These are phyloP conservation scores for Sodiomyces alkalinus DNA, from an alignment of 2,329 filamentous ascomycete species.

Conservation along the genomic window DNA sequence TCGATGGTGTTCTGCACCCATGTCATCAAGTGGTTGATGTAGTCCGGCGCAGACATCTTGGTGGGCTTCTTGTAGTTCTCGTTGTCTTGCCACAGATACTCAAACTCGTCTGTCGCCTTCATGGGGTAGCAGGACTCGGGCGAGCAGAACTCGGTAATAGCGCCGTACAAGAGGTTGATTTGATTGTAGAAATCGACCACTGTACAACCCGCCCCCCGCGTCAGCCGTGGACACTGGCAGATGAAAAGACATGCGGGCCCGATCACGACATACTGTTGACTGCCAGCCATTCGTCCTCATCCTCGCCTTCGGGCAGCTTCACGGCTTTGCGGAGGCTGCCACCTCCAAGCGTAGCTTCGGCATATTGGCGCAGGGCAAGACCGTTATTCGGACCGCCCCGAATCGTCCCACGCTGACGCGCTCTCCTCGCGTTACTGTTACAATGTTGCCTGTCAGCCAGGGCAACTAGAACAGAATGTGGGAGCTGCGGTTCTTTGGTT, in stretches of 20 bases:
- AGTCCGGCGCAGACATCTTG: constrained; percentile 93
- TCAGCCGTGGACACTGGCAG: constrained; percentile 11
- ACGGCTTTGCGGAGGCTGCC: constrained; percentile 93
- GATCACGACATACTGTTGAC: constrained; percentile 61
- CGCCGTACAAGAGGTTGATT: constrained; percentile 96
- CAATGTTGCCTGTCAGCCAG: constrained; percentile 8
- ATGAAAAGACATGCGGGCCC: background rate
- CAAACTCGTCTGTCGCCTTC: constrained; percentile 99
- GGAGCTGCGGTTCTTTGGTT: constrained; percentile 1
- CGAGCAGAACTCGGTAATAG: constrained; percentile 98
- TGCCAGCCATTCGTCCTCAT: constrained; percentile 94
- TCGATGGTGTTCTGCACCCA: constrained; percentile 95
- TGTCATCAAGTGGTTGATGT: constrained; percentile 93
- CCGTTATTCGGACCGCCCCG: constrained; percentile 67
- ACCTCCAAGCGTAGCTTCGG: constrained; percentile 88
- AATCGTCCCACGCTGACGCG: constrained; percentile 67
- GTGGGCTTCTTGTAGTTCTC: constrained; percentile 91
- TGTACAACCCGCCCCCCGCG: constrained; percentile 21
- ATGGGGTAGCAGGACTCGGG: constrained; percentile 95
- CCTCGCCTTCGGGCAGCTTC: constrained; percentile 91
- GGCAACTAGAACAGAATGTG: constrained; percentile 15
- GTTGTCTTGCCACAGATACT: constrained; percentile 97
- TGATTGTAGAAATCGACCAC: constrained; percentile 99
- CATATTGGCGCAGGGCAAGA: constrained; percentile 94
- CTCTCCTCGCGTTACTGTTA: constrained; percentile 67